A percentile compares a stretch with the other conserved stretches of the same genome.
These are phyloP conservation scores for Prunus mongolica DNA, from an alignment of 306 rosid genomes.

Conservation along the genomic window DNA sequence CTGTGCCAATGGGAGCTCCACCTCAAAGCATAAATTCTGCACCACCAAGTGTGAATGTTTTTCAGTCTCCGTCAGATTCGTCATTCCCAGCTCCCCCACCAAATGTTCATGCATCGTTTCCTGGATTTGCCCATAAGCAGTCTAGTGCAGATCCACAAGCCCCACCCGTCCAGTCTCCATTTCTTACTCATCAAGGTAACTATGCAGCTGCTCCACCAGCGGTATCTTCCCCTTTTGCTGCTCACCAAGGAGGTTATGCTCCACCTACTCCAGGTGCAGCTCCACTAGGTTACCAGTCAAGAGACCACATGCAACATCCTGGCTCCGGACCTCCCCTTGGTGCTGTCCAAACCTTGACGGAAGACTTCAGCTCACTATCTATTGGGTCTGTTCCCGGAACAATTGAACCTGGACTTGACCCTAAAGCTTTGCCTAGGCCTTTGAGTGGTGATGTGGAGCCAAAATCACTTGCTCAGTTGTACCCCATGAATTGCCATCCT, in stretches of 20 bases:
- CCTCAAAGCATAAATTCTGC: conserved; percentile 42
- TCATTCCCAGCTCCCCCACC: conserved; percentile 43
- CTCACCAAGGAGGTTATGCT: conserved; percentile 67
- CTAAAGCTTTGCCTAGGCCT: conserved; percentile 82
- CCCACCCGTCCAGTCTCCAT: conserved; percentile 52
- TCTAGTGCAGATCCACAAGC: conserved; percentile 49
- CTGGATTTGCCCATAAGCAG: conserved; percentile 62
- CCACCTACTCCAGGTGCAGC: conserved; percentile 51
- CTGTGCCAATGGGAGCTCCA: conserved; percentile 70
- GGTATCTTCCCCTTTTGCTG: conserved; percentile 42
- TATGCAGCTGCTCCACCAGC: conserved; percentile 44
- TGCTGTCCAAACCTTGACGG: conserved; percentile 70
- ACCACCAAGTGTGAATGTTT: conserved; percentile 38
- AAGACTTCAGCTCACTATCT: conserved; percentile 82
- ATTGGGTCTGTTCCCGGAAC: conserved; percentile 87
- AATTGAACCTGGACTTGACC: conserved; percentile 68
- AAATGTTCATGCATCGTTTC: conserved; percentile 59
- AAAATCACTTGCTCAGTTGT: conserved; percentile 48
- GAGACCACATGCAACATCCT: conserved; percentile 51
- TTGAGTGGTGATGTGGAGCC: conserved; percentile 85
- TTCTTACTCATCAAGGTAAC: conserved; percentile 54
- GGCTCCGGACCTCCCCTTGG: conserved; percentile 60
- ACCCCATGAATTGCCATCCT: conserved; percentile 70
- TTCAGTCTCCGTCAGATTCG: conserved; percentile 40
- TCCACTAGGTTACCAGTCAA: conserved; percentile 53